phyloP scores from a whole-genome alignment of 2,329 filamentous ascomycete species.

The Aspergillus latus region DNA sequence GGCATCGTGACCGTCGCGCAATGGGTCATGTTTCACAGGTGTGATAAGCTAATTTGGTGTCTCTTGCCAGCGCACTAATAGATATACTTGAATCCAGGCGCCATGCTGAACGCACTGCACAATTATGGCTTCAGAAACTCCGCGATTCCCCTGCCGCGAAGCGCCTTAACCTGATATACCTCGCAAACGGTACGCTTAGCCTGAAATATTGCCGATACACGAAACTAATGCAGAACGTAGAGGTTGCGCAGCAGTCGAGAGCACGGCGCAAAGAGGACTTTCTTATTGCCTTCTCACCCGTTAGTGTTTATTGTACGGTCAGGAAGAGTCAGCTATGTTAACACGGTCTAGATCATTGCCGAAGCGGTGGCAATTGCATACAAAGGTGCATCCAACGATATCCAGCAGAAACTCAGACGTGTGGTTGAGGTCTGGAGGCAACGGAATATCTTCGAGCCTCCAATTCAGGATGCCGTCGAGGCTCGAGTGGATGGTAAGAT shows the following conservation, averaged over 20 bases:
- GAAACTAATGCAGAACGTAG: slow-evolving; percentile 49
- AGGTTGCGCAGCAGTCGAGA: slow-evolving; percentile 95
- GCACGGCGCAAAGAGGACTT: slow-evolving; percentile 92
- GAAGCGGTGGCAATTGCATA: slow-evolving; percentile 91
- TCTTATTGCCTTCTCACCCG: slow-evolving; percentile 82
- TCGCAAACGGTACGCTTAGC: slow-evolving; percentile 77
- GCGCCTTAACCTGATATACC: slow-evolving; percentile 85
- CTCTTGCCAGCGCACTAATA: slow-evolving; percentile 18
- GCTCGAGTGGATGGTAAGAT: slow-evolving; percentile 70
- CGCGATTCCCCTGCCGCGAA: slow-evolving; percentile 85
- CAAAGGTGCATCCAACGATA: slow-evolving; percentile 79
- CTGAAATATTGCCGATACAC: neutral
- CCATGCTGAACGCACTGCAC: slow-evolving; percentile 86
- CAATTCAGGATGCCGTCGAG: slow-evolving; percentile 80
- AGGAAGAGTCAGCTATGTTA: slow-evolving; percentile 15
- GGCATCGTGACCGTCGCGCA: slow-evolving; percentile 94
- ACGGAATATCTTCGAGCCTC: slow-evolving; percentile 75
- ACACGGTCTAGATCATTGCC: slow-evolving; percentile 64
- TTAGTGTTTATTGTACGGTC: slow-evolving; percentile 29
- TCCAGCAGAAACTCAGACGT: slow-evolving; percentile 81
- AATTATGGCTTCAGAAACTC: slow-evolving; percentile 86
- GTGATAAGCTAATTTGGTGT: neutral
- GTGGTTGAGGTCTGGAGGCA: slow-evolving; percentile 95
- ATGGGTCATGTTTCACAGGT: slow-evolving; percentile 99
- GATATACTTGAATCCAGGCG: slow-evolving; percentile 56